Evolutionary conservation across 2,329 filamentous ascomycete genomes (phyloP), one percentile per base, ranked within the genome.

Genomic region (Aspergillus hiratsukae): DNA sequence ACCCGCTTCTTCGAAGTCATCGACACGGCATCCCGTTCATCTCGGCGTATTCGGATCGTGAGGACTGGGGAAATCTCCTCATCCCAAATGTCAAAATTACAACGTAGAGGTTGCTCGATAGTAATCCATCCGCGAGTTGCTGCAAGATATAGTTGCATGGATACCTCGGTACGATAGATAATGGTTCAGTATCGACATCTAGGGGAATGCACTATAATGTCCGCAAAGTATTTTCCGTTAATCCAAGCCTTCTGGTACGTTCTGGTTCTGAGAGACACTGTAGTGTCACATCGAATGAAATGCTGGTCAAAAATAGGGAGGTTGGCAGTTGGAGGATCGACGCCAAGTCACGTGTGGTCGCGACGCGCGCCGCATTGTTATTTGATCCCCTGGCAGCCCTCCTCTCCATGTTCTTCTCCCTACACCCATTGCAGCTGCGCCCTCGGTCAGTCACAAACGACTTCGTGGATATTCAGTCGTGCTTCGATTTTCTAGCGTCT

Each of bases 311-410:
- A 37, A 37, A 27, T 27, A 7, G 14, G 31, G 31, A 37, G 31
- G 31, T 37, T 37, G 31, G 31, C 5, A 17, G 31, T 17, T 3
- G 7, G 4, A 46, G 4, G 21, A 25, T 17, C 40, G 21, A 25
- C 23, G 14, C 14, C 8, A 21, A 35, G 43, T 57, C 58, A 60
- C 58, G 58, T 60, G 59, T 11, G 10, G 0, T 23, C 59, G 59
- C 54, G 60, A 55, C 54, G 50, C 53, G 56, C 49, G 27, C 17
- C 46, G 29, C 7, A 28, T 29, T 29, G 3, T 27, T 50, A 4
- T 23, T 27, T 41, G 23, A 23, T n/a, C 45, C 7, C 37, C 40
- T 25, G 31, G n/a, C 11, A 25, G n/a, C 31, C 49, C 11, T 40
- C 25, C 37, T 40, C 17, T 51, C n/a, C 55, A 53, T 37, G 27